Base-by-base conservation (phyloP, 805 yeast genomes). In the Ogataea nitratoaversa region DNA sequence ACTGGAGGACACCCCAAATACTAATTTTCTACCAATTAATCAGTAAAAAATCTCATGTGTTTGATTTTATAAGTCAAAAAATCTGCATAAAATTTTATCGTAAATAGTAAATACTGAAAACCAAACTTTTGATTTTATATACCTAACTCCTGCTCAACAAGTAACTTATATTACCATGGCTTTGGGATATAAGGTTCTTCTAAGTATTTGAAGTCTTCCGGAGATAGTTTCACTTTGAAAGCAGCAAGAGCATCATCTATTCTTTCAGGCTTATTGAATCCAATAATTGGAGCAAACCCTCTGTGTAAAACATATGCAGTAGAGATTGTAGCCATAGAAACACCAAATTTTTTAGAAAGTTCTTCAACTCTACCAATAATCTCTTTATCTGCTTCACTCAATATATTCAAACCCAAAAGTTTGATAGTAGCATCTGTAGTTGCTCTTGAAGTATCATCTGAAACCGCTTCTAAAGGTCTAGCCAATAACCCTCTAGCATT, bases 251-350 rank as follows among this genome's bases (percentile, higher is more conserved):
- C 73, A 38, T 78, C 84, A 30, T 74, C 75, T 17, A 79, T 65
- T 40, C 84, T 66, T 48, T 65, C 65, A 17, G 57, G 59, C 18
- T 67, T 67, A 48, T 61, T 67, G 39, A 78, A 42, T 2, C 85
- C 84, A n/a, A 79, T 68, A 47, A 79, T 77, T n/a, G 85, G 84
- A 31, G 49, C 44, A 17, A 65, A 59, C 8, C 79, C 80, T 52
- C 78, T 78, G 36, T 66, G 44, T 1, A 76, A 19, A 1, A 67
- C 67, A 84, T 83, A 79, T 3, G 81, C 76, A 7, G 69, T 63
- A 3, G 82, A 63, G 18, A 79, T 57, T 13, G 61, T 61, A 2
- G 83, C 76, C 84, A 80, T 78, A 1, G 74, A 52, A 12, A 70
- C 72, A 8, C 53, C 61, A 35, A 63, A 57, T 46, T 72, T 69